phyloP scores from a whole-genome alignment of 2,329 filamentous ascomycete species.

The Chrysosporium queenslandicum region DNA sequence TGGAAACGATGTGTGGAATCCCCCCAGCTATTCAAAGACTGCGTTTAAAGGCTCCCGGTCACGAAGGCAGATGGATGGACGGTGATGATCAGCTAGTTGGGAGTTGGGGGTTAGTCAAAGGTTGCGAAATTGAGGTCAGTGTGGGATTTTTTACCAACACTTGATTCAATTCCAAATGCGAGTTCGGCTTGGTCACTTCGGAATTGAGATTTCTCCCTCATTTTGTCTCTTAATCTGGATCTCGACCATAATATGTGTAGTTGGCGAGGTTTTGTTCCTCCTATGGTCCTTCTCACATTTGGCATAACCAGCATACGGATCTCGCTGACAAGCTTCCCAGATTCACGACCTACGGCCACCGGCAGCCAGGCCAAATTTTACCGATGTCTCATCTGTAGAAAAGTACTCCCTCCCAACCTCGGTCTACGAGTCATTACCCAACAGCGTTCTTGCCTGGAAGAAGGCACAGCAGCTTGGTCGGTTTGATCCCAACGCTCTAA shows the following conservation, averaged over 20 bases:
- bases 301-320: too few species aligned
- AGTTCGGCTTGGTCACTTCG: background rate
- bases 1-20: conserved; percentile 87
- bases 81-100: conserved; percentile 63
- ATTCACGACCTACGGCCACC: conserved; percentile 70
- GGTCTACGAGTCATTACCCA: conserved; percentile 74
- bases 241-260: too few species aligned
- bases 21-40: conserved; percentile 71
- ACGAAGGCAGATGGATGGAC: conserved; percentile 50
- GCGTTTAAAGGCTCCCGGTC: conserved; percentile 55
- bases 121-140: conserved; percentile 37
- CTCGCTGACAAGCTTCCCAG: conserved; percentile 37
- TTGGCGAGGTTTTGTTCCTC: too few species aligned
- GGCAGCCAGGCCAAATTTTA: conserved; percentile 65
- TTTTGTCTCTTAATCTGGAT: too few species aligned
- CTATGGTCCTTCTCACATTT: too few species aligned
- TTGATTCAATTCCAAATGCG: too few species aligned
- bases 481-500: conserved; percentile 77
- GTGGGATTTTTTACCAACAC: background rate
- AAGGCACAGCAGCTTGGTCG: conserved; percentile 89
- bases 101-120: conserved; percentile 35
- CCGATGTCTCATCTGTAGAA: conserved; percentile 67
- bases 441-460: conserved; percentile 93
- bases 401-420: conserved; percentile 83
- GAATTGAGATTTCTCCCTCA: background rate